Evolutionary conservation across 75 land plant genomes (phyloP), one percentile per base, ranked within the genome.

Genomic region (Gnetum montanum): DNA sequence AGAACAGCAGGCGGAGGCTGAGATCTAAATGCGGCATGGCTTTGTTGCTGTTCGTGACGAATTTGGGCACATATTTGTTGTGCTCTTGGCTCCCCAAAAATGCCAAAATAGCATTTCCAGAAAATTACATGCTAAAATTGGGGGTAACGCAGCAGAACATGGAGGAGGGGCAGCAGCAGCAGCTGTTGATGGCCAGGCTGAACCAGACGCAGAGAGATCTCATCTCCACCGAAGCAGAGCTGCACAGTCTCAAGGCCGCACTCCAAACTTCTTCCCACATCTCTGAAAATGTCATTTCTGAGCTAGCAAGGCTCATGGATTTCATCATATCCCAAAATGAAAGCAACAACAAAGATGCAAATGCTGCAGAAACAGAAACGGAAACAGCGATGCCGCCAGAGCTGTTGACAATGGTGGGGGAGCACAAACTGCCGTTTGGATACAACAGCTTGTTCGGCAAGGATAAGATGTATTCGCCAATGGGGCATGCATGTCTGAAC

Each of bases 401-500:
- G 60, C 34, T 83, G 22, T 54, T 52, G 54, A 68, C 50, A 13
- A 74, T 63, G 28, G 34, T 69, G 1, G 68, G 31, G 25, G 60
- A 68, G 0, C 65, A 69, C 58, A 72, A 72, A 60, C 69, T 83
- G 0, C 84, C 73, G 3, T 57, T 80, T 0, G 86, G 86, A 0
- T 53, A 20, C 31, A 66, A 64, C 37, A 45, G 67, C 10, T 44
- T 34, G 3, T 31, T 63, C 19, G 64, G 57, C 4, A 18, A 58
- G 5, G 84, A 83, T 55, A 61, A 54, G 16, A 28, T 83, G 28
- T 52, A 24, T 38, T 53, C 58, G 5, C 60, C 76, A 4, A 59
- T 80, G 10, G 86, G 86, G 10, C 70, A 71, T 8, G 69, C 70
- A 6, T 83, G 86, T 64, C 38, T 49, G 16, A 26, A 29, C 43